Percentiles rank a stretch among this genome's conserved stretches.
These are phyloP conservation scores for Colletotrichum australisinense DNA, from an alignment of 2,329 filamentous ascomycete species.

Conservation along the genomic window DNA sequence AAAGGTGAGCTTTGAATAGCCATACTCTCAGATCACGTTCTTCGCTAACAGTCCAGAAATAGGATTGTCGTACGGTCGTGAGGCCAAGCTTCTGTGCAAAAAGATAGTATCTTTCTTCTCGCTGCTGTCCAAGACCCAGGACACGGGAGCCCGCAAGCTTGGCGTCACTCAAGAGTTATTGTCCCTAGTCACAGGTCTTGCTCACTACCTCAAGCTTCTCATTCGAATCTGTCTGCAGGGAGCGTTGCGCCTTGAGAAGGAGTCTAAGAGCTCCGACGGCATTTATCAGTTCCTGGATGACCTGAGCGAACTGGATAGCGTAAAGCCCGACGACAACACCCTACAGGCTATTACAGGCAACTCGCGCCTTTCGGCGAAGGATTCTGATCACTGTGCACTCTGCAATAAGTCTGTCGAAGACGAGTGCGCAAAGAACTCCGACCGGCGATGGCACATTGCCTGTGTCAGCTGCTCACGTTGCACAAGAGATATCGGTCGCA, in stretches of 20 bases:
- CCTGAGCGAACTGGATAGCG: conserved; percentile 82
- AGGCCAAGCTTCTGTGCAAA: conserved; percentile 99
- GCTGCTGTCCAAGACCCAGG: conserved; percentile 92
- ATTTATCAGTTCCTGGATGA: conserved; percentile 87
- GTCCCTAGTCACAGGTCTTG: conserved; percentile 94
- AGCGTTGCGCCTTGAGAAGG: conserved; percentile 89
- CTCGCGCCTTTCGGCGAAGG: conserved; percentile 75
- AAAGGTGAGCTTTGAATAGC: conserved; percentile 70
- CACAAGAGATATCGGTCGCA: conserved; percentile 73
- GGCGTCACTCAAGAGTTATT: conserved; percentile 98
- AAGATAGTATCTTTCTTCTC: conserved; percentile 99
- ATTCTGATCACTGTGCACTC: conserved; percentile 84
- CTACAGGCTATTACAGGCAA: conserved; percentile 75
- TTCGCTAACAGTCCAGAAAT: conserved; percentile 30
- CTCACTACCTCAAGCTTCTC: conserved; percentile 96
- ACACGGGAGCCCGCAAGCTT: conserved; percentile 87
- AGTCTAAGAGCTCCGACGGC: conserved; percentile 78
- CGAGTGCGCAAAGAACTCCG: conserved; percentile 82
- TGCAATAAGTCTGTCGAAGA: conserved; percentile 94
- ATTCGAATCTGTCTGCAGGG: conserved; percentile 98
- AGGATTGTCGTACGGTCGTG: conserved; percentile 91
- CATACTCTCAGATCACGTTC: neutral
- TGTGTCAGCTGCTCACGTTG: conserved; percentile 83
- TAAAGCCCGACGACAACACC: conserved; percentile 77
- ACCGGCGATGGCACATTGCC: conserved; percentile 84